Percentiles rank a stretch among this genome's conserved stretches.
phyloP scores from a whole-genome alignment of 805 yeast genomes.

The Myxozyma monticola region DNA sequence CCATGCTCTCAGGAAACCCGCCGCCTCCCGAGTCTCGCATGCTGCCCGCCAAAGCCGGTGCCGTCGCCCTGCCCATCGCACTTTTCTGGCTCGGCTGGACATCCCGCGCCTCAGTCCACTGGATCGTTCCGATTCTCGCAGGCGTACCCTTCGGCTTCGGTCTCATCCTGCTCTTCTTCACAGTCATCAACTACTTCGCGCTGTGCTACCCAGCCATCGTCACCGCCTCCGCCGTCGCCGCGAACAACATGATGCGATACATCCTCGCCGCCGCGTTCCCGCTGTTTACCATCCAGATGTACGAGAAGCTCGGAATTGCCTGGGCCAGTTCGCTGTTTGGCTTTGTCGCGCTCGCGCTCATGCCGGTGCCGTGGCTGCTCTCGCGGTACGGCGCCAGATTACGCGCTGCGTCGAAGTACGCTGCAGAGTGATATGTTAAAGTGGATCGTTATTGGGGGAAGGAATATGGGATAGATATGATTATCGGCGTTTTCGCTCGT shows the following conservation, averaged over 20 bases:
- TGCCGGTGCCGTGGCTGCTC: conserved; percentile 68
- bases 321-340: conserved; percentile 80
- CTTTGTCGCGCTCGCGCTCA: conserved; percentile 53
- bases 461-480: too few relatives aligned
- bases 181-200: conserved; percentile 66
- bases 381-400: conserved; percentile 57
- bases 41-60: conserved; percentile 53
- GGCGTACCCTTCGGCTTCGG: conserved; percentile 82
- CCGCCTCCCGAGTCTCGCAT: conserved; percentile 47
- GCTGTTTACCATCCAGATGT: conserved; percentile 83
- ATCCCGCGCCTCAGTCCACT: conserved; percentile 58
- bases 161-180: conserved; percentile 67
- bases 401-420: conserved; percentile 40
- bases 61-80: conserved; percentile 63
- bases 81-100: conserved; percentile 86
- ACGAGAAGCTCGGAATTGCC: conserved; percentile 62
- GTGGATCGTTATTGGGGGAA: too few relatives aligned
- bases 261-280: conserved; percentile 78
- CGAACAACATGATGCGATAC: conserved; percentile 78
- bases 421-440: too few relatives aligned
- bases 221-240: conserved; percentile 87
- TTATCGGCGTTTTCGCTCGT: too few relatives aligned
- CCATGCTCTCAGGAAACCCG: neutral
- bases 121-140: conserved; percentile 67
- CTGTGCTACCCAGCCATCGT: conserved; percentile 70